These are phyloP conservation scores for Dioscorea zingiberensis DNA, from an alignment of 106 monocot species.

Conservation along the genomic window DNA sequence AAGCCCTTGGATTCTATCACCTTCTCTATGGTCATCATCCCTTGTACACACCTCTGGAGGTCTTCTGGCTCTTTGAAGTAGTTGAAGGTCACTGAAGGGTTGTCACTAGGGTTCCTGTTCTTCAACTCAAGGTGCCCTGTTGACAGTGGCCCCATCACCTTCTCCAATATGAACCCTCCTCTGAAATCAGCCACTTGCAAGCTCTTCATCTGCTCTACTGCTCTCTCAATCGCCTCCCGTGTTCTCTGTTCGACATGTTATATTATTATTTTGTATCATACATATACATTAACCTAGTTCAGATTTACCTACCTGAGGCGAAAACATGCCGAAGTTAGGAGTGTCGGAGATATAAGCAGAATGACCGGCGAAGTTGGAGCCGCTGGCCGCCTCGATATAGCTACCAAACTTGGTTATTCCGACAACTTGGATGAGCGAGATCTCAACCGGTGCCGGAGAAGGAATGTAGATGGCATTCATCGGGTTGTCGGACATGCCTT, in stretches of 20 bases:
- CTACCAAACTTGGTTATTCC: conserved; percentile 56
- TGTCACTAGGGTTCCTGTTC: conserved; percentile 45
- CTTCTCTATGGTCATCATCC: conserved; percentile 53
- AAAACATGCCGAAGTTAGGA: conserved; percentile 53
- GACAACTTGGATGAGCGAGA: conserved; percentile 66
- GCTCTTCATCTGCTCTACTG: conserved; percentile 20
- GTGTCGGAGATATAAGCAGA: background rate
- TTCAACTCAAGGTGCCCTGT: conserved; percentile 54
- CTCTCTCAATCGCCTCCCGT: conserved; percentile 44
- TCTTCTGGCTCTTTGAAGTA: conserved; percentile 67
- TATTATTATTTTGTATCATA: no score
- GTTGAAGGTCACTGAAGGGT: conserved; percentile 87
- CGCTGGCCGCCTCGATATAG: conserved; percentile 79
- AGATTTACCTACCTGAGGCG: conserved; percentile 44
- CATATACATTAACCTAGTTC: no score
- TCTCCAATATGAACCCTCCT: conserved; percentile 87
- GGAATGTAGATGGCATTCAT: conserved; percentile 81
- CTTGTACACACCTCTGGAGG: conserved; percentile 59
- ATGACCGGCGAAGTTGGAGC: conserved; percentile 32
- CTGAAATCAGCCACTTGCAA: conserved; percentile 20
- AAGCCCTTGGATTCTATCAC: conserved; percentile 57
- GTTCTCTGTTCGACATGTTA: no score
- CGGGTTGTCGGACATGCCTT: conserved; percentile 74
- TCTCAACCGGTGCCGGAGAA: conserved; percentile 50
- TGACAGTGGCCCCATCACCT: conserved; percentile 62